phyloP scores from a whole-genome alignment of 208 protist species.

The Crithidia fasciculata region DNA sequence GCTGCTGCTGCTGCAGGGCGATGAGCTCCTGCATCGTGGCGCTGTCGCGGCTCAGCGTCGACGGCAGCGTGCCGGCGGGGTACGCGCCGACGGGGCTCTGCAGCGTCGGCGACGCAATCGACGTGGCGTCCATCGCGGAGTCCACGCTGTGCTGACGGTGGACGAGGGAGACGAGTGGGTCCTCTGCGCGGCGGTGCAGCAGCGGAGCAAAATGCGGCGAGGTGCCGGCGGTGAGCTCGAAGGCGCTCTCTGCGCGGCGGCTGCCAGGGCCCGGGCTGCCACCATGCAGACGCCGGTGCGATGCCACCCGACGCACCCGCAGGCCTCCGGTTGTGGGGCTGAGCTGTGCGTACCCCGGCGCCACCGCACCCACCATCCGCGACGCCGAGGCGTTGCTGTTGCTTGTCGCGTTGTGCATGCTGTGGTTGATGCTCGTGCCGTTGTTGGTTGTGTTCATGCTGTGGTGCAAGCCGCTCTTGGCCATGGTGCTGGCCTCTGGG shows the following conservation, averaged over 20 bases:
- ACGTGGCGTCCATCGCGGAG: slow-evolving; percentile 21
- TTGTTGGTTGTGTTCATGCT: neutral
- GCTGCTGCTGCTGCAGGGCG: slow-evolving; percentile 11
- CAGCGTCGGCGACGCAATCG: slow-evolving; percentile 14
- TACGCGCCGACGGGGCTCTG: slow-evolving; percentile 4
- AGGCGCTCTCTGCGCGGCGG: neutral
- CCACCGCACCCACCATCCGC: neutral
- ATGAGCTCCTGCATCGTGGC: slow-evolving; percentile 21
- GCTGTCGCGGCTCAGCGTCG: slow-evolving; percentile 19
- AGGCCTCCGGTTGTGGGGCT: slow-evolving; percentile 28
- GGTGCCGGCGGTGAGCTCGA: slow-evolving; percentile 8
- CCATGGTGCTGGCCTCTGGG: neutral
- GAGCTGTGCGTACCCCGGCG: slow-evolving; percentile 11
- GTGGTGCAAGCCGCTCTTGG: neutral
- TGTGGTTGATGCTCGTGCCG: slow-evolving; percentile 4
- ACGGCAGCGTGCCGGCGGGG: neutral
- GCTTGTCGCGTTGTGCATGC: neutral
- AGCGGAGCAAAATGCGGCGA: slow-evolving; percentile 4
- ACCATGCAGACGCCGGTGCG: slow-evolving; percentile 4
- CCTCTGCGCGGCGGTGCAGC: slow-evolving; percentile 16
- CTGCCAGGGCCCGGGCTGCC: slow-evolving; percentile 7
- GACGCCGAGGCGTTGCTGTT: neutral
- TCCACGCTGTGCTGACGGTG: slow-evolving; percentile 20
- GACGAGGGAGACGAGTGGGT: slow-evolving; percentile 18
- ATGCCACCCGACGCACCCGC: slow-evolving; percentile 33